These are phyloP conservation scores for Aspergillus luchuensis DNA, from an alignment of 2,329 filamentous ascomycete genomes.

Conservation along the genomic window DNA sequence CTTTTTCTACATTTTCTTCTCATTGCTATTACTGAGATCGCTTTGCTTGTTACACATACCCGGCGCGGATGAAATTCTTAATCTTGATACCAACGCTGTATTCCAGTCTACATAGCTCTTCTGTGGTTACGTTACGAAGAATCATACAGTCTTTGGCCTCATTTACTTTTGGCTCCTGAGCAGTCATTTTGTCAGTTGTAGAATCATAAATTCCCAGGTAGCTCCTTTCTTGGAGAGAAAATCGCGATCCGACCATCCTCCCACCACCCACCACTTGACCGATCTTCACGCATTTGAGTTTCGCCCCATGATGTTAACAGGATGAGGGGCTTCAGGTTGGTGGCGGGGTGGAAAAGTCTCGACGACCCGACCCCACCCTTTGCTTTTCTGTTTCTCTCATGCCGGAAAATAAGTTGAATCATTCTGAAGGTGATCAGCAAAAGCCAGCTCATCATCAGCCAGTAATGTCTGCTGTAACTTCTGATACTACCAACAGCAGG, in stretches of 20 bases:
- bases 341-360: conserved; percentile 5
- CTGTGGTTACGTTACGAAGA: conserved; percentile 1
- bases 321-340: conserved; percentile 5
- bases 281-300: not conserved
- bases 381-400: not conserved
- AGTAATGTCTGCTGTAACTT: too few species aligned
- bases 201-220: not conserved
- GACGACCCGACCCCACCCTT: conserved; percentile 2
- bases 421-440: too few species aligned
- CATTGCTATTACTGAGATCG: conserved; percentile 1
- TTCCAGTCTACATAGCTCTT: conserved; percentile 2
- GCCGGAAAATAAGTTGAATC: too few species aligned
- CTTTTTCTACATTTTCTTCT: not conserved
- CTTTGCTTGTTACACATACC: not conserved
- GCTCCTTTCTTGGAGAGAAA: not conserved
- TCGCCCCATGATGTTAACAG: not conserved
- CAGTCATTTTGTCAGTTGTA: not conserved
- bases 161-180: not conserved
- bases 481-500: too few species aligned
- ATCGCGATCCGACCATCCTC: too few species aligned
- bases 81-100: conserved; percentile 13
- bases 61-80: not conserved
- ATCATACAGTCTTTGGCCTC: not conserved
- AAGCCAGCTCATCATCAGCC: too few species aligned
- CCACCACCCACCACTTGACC: not conserved